A percentile compares a stretch with the other conserved stretches of the same genome.
Evolutionary conservation across 2,329 filamentous ascomycete species (phyloP).

Genomic region (Sarocladium oryzae): DNA sequence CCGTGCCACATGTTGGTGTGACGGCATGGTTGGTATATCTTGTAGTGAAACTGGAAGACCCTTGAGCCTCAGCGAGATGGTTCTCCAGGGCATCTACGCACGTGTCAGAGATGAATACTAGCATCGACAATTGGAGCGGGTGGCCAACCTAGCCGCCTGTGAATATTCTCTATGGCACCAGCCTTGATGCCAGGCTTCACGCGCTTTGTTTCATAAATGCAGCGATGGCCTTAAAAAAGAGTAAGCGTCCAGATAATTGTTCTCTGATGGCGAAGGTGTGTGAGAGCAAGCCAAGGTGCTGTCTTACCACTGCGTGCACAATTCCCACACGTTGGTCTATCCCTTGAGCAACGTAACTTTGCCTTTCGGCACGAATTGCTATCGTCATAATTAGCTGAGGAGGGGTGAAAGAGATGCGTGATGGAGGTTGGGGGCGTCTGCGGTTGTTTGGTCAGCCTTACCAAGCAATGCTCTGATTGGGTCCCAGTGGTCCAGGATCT

Average conservation of each 20-base stretch:
- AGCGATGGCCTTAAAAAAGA: neutral
- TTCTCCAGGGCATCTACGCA: neutral
- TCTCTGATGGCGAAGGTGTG: too few species aligned
- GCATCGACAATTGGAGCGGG: neutral
- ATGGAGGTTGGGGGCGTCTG: too few species aligned
- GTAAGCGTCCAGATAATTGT: neutral
- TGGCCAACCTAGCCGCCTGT: neutral
- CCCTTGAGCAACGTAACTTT: neutral
- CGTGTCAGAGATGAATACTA: neutral
- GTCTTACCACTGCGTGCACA: neutral
- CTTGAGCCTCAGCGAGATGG: neutral
- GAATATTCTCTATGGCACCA: constrained; percentile 5
- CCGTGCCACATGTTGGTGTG: too few species aligned
- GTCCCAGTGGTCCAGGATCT: neutral
- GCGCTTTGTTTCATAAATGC: constrained; percentile 1
- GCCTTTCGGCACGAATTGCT: neutral
- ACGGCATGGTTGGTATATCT: too few species aligned
- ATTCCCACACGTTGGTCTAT: neutral
- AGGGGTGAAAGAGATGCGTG: too few species aligned
- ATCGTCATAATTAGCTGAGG: neutral
- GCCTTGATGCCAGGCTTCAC: constrained; percentile 2
- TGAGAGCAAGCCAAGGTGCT: neutral
- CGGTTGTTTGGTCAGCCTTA: neutral
- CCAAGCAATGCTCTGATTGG: neutral
- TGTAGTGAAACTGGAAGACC: neutral